phyloP scores from a whole-genome alignment of 768 basidiomycete species.

The Galerina sulciceps region DNA sequence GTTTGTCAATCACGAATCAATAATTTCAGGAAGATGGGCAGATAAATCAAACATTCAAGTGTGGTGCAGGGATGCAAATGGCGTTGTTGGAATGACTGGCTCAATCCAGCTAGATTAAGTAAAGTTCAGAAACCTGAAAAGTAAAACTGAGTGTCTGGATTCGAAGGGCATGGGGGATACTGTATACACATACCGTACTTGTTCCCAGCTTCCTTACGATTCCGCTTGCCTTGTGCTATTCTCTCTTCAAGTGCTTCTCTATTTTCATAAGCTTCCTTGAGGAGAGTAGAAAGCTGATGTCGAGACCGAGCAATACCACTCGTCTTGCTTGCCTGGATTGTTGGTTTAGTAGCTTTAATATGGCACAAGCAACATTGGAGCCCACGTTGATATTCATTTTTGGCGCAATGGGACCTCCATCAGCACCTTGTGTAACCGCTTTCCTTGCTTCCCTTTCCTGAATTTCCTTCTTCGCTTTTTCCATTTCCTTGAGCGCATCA shows the following conservation, averaged over 20 bases:
- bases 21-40: slow-evolving; percentile 50
- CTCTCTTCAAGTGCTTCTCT: slow-evolving; percentile 81
- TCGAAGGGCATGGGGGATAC: background rate
- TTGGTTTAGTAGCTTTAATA: background rate
- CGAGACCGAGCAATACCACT: slow-evolving; percentile 71
- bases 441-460: slow-evolving; percentile 80
- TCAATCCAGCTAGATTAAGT: slow-evolving; percentile 30
- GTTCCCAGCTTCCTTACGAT: slow-evolving; percentile 88
- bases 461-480: slow-evolving; percentile 73
- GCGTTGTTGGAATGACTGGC: slow-evolving; percentile 73
- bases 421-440: slow-evolving; percentile 67
- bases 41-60: slow-evolving; percentile 44
- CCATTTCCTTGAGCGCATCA: slow-evolving; percentile 77
- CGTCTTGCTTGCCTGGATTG: slow-evolving; percentile 65
- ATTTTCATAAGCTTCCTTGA: slow-evolving; percentile 84
- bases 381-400: slow-evolving; percentile 84
- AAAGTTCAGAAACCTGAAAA: slow-evolving; percentile 32
- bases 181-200: slow-evolving; percentile 78
- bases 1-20: slow-evolving; percentile 53
- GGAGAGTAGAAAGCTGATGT: slow-evolving; percentile 79
- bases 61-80: slow-evolving; percentile 58
- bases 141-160: background rate
- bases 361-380: background rate
- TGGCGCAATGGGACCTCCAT: slow-evolving; percentile 63
- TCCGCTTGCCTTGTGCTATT: slow-evolving; percentile 82